phyloP scores from a whole-genome alignment of 2,329 filamentous ascomycete genomes.

The Fusarium pseudoanthophilum region DNA sequence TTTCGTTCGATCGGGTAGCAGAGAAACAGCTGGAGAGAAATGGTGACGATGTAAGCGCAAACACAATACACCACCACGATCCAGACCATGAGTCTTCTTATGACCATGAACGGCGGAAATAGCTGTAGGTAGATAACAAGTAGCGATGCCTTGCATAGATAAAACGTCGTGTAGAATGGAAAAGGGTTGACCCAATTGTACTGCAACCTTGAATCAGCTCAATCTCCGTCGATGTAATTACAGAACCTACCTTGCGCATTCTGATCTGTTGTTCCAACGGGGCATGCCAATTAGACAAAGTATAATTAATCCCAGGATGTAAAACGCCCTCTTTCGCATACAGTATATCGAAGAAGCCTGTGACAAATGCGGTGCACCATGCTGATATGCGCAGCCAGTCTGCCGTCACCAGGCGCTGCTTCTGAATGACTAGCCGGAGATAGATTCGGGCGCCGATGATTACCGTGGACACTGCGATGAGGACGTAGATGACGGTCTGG shows the following conservation, averaged over 20 bases:
- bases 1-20: constrained; percentile 28
- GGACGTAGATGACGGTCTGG: background rate
- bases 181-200: constrained; percentile 5
- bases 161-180: constrained; percentile 28
- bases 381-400: constrained; percentile 21
- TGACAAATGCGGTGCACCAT: constrained; percentile 4
- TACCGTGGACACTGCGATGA: background rate
- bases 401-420: constrained; percentile 3
- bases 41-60: background rate
- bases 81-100: constrained; percentile 14
- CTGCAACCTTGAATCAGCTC: background rate
- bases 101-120: constrained; percentile 31
- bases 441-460: constrained; percentile 24
- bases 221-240: accelerated
- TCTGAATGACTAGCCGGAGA: constrained; percentile 18
- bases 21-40: constrained; percentile 11
- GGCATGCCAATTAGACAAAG: constrained; percentile 10
- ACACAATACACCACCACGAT: background rate
- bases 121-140: constrained; percentile 30
- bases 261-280: background rate
- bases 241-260: background rate
- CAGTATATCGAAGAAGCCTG: constrained; percentile 6
- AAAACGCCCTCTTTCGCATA: background rate
- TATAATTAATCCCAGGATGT: constrained; percentile 2
- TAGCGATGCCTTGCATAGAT: constrained; percentile 34